Evolutionary conservation across 2,329 filamentous ascomycete species (phyloP).

Genomic region (Fusarium sp.): DNA sequence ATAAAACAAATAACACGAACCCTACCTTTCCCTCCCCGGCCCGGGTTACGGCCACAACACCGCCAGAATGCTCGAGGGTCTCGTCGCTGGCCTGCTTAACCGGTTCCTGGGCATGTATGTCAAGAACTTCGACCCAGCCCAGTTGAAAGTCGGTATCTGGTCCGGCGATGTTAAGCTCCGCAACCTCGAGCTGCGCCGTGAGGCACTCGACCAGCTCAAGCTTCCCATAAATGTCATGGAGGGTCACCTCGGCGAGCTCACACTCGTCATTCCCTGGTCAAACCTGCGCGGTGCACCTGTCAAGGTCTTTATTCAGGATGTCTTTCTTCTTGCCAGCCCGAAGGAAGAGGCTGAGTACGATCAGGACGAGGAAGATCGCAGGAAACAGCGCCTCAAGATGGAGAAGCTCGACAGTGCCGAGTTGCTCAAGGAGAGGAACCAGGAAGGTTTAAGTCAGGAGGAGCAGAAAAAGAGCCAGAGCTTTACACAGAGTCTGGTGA

Average conservation of each 20-base stretch:
- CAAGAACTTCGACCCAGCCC: conserved; percentile 97
- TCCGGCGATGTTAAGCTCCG: conserved; percentile 96
- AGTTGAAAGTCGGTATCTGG: conserved; percentile 99
- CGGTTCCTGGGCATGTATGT: conserved; percentile 99
- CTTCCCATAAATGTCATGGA: conserved; percentile 96
- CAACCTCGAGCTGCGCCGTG: conserved; percentile 89
- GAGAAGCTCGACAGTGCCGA: conserved; percentile 98
- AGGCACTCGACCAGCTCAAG: conserved; percentile 96
- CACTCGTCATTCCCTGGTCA: conserved; percentile 95
- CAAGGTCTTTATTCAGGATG: conserved; percentile 94
- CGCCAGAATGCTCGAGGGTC: conserved; percentile 89
- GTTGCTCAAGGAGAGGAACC: conserved; percentile 87
- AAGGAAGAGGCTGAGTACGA: conserved; percentile 96
- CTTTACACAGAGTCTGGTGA: conserved; percentile 93
- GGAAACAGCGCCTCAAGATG: conserved; percentile 94
- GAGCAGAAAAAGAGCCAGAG: conserved; percentile 98
- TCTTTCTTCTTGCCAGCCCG: conserved; percentile 92
- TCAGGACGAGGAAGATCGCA: conserved; percentile 87
- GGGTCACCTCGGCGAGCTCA: conserved; percentile 91
- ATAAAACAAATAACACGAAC: conserved; percentile 31
- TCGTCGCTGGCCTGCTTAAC: conserved; percentile 97
- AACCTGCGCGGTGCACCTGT: conserved; percentile 95
- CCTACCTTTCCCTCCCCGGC: conserved; percentile 58
- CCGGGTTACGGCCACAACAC: conserved; percentile 74
- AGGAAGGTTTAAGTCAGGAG: conserved; percentile 92